These are phyloP conservation scores for Fragilaria crotonensis DNA, from an alignment of 108 stramenopile species.

Conservation along the genomic window DNA sequence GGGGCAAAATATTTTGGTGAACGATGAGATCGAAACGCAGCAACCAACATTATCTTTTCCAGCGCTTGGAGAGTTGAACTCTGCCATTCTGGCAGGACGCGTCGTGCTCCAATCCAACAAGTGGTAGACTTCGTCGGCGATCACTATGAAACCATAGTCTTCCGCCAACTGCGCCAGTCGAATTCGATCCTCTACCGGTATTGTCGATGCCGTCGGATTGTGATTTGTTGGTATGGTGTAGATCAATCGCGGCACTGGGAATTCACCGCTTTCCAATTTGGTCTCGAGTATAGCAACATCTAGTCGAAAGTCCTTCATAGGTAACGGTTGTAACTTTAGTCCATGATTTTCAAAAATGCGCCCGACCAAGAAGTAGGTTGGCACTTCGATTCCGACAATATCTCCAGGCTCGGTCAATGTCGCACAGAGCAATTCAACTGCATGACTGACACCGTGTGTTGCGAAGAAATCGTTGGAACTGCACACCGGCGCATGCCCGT, in stretches of 20 bases:
- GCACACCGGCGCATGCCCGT: background rate
- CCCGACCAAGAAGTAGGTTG: constrained; percentile 55
- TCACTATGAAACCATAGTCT: constrained; percentile 39
- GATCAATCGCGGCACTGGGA: constrained; percentile 30
- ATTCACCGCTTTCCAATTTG: constrained; percentile 19
- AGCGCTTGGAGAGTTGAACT: constrained; percentile 20
- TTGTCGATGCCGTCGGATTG: constrained; percentile 53
- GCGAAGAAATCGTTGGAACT: constrained; percentile 37
- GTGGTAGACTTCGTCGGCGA: constrained; percentile 73
- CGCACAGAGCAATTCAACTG: constrained; percentile 51
- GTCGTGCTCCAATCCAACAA: constrained; percentile 42
- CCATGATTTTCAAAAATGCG: constrained; percentile 52
- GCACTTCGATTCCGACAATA: constrained; percentile 51
- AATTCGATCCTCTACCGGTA: constrained; percentile 36
- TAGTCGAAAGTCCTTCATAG: constrained; percentile 30
- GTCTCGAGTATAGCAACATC: constrained; percentile 38
- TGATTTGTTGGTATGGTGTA: constrained; percentile 68
- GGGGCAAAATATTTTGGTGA: constrained; percentile 68
- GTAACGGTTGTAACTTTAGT: constrained; percentile 32
- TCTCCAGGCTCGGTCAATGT: constrained; percentile 41
- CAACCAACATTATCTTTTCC: constrained; percentile 19
- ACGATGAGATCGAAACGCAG: constrained; percentile 63
- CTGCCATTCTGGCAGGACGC: constrained; percentile 48
- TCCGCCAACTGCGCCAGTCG: constrained; percentile 34
- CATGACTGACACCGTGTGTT: constrained; percentile 60